Base-by-base conservation (phyloP, 306 rosid genomes). In the Quercus aquifolioides region DNA sequence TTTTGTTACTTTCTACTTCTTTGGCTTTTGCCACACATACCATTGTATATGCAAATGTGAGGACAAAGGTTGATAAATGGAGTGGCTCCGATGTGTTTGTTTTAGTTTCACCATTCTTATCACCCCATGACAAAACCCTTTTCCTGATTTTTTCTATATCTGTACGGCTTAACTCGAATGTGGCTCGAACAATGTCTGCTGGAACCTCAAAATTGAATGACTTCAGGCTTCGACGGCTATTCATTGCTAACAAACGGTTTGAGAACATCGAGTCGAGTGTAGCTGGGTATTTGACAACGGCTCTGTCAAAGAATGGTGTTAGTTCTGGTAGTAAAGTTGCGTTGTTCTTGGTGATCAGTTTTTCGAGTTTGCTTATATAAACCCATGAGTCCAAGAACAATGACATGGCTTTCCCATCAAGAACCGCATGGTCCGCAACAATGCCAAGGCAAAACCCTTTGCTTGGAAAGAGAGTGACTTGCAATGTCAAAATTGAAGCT, bases 381-480 rank as follows among this genome's bases (percentile, higher is more conserved):
- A 89, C 83, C 92, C 97, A 91, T 2, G 89, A 84, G 54, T 89
- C 88, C 54, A 91, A 21, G 77, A 91, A 91, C 82, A 71, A 4
- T 19, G 77, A 76, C 14, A 85, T 57, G 23, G 88, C 60, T 73
- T 78, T 76, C 13, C 97, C 97, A 63, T 89, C 97, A 4, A 91
- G 38, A 30, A 82, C 82, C 0, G 86, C 88, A 12, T 89, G 89
- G 84, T 89, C 91, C 13, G 76, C 30, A 31, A 77, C 54, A 79
- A 84, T 67, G 2, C 92, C 97, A 3, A 89, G 81, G 26, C 76
- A 43, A 57, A 91, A 86, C 0, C 94, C 94, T 15, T 35, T 52
- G 52, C 79, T 73, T 6, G 87, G 87, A 25, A 91, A 89, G 10
- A 82, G 72, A 6, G 97, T 88, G 25, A 91, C 62, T 35, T 89